Evolutionary conservation across 495 filamentous ascomycete genomes (phyloP), one percentile per base, ranked within the genome.

Genomic region (Mycothermus thermophilus): DNA sequence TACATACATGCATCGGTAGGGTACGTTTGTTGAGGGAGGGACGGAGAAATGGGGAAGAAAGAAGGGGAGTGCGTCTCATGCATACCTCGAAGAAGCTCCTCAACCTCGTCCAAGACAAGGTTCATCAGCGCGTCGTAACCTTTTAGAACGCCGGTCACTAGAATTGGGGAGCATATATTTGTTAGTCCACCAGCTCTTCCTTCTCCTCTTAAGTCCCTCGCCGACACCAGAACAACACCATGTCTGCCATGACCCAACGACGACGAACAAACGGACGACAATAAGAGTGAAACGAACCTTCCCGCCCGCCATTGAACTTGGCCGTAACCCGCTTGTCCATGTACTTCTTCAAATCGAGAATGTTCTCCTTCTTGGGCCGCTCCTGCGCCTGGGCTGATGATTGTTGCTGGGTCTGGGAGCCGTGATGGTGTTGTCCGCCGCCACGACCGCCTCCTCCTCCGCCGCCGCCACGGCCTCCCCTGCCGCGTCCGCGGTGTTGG

Each of bases 91-190:
- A 93, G 70, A 15, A 75, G 64, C 54, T 97, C 90, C 59, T 92
- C 77, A 14, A 90, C 87, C 34, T 96, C 83, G 48, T 96, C 92
- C 32, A 97, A 66, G 14, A 97, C 90, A 35, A 97, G 63, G 56
- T 96, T 97, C 88, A 96, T 95, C 23, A 97, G 66, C 46, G 88
- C 86, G 48, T 97, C 90, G 47, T 84, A 94, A 30, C 90, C 90
- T 52, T 96, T 97, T 8, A 97, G 70, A 4, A 71, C 79, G 30
- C 90, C 90, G 8, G 71, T 76, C 8, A 94, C 90, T 95, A 39
- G 20, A 9, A n/a, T n/a, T n/a, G n/a, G n/a, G n/a, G n/a, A n/a
- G n/a, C n/a, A n/a, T n/a, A 19, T 21, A 11, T 2, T 2, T 5
- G 40, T 33, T 32, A 35, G 30, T 19, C 12, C 7, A 4, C 11